Base-by-base conservation (phyloP, 2,329 filamentous ascomycete genomes). In the Penicillium sp. region DNA sequence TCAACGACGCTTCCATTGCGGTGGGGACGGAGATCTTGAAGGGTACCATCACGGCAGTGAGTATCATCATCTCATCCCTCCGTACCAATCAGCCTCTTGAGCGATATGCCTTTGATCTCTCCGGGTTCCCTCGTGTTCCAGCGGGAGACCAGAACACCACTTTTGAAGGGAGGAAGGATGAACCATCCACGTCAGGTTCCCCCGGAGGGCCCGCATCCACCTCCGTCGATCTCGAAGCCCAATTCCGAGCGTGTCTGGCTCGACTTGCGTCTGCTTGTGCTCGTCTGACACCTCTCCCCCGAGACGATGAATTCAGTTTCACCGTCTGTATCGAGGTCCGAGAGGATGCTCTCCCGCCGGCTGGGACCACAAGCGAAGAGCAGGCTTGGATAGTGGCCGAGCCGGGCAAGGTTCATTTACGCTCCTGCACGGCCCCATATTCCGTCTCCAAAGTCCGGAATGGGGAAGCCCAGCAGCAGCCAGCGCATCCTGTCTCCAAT, bases 1-100 rank as follows among this genome's bases (percentile, higher is more conserved):
- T 95, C 68, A 81, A 78, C 63, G 86, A 93, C 66, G 88, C 90
- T 56, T 80, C 93, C 37, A 74, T 82, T 53, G 85, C 88, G 33
- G 80, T 90, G 24, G 76, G 81, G 50, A 75, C 74, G 3, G 85
- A 94, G 70, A 76, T 95, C 33, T 76, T 86, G 41, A 78, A 75
- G 65, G 75, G 77, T 55, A 73, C 70, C 47, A 77, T 82, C 33
- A 73, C 76, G 28, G 71, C 73, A 46, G 74, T 83, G 53, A 77
- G 71, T 50, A 72, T 83, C 33, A 79, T 82, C 42, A 75, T 83
- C 48, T 78, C 76, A 65, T 73, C 70, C 53, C 68, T 73, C 43
- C 66, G 71, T 49, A 72, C 73, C 49, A 76, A 77, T 50, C 66
- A 68, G 49, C 75, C 80, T 33, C 71, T 82, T 52, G 81, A 83